Conservation (phyloP, 1,139 yeast species). For the Eremothecium sinecaudum region DNA sequence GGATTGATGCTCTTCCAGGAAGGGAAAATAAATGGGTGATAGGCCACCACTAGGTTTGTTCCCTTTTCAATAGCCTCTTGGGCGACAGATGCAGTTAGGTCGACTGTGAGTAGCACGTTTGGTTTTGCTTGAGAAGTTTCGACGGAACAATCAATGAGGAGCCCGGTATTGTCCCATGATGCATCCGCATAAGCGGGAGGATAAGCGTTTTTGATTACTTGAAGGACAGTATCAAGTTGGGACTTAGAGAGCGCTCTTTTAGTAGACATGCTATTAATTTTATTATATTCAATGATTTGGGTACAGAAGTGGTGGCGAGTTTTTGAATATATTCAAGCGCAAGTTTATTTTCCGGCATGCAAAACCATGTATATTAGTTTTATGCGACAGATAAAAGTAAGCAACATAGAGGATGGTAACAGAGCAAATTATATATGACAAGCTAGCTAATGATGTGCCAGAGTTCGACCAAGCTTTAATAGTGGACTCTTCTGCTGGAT, state of each 20-base stretch:
- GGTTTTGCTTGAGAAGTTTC: slow-evolving; percentile 21
- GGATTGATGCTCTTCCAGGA: slow-evolving; percentile 72
- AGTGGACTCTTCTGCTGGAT: slow-evolving; percentile 56
- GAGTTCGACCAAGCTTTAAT: slow-evolving; percentile 28
- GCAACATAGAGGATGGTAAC: no score
- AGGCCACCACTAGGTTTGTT: slow-evolving; percentile 59
- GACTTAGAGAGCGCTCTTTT: slow-evolving; percentile 20
- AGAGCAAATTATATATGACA: slow-evolving; percentile 20
- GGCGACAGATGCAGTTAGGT: slow-evolving; percentile 73
- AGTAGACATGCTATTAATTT: no score
- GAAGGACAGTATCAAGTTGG: slow-evolving; percentile 40
- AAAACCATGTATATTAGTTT: no score
- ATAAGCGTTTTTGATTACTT: slow-evolving; percentile 55
- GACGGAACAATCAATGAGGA: slow-evolving; percentile 54
- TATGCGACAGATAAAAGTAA: background rate
- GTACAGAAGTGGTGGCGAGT: background rate
- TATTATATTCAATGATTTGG: no score
- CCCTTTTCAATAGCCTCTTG: slow-evolving; percentile 63
- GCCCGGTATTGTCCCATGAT: slow-evolving; percentile 91
- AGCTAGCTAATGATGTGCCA: slow-evolving; percentile 20
- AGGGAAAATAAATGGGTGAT: slow-evolving; percentile 89
- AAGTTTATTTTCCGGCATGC: no score
- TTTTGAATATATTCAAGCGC: no score
- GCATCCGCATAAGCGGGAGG: slow-evolving; percentile 72
- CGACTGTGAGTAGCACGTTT: slow-evolving; percentile 65